phyloP scores from a whole-genome alignment of 495 filamentous ascomycete genomes.

The Podospora pseudocomata region DNA sequence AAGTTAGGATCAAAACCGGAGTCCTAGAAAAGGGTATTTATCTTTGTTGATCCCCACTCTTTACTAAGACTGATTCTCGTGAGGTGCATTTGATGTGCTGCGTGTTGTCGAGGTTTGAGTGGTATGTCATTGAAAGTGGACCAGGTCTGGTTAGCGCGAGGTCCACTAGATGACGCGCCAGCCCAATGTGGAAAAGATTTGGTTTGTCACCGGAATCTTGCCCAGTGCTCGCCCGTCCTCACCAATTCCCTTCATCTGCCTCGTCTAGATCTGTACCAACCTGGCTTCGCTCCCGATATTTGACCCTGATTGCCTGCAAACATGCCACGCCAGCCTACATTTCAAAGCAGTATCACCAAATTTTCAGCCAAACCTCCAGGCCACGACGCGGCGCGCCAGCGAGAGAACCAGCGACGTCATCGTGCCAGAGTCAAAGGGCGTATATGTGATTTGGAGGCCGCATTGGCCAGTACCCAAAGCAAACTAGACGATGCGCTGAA shows the following conservation, averaged over 20 bases:
- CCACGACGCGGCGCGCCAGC: slow-evolving; percentile 26
- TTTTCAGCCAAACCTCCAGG: slow-evolving; percentile 26
- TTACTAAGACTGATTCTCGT: no score
- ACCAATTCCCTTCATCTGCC: neutral
- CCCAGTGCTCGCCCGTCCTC: neutral
- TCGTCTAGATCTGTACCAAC: neutral
- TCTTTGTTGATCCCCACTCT: no score
- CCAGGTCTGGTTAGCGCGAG: slow-evolving; percentile 7
- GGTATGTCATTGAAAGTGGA: slow-evolving; percentile 14
- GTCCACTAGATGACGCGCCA: neutral
- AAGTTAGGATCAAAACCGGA: no score
- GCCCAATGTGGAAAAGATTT: slow-evolving; percentile 10
- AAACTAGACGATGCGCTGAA: slow-evolving; percentile 22
- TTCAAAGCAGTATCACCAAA: slow-evolving; percentile 15
- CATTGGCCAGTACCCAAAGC: slow-evolving; percentile 16
- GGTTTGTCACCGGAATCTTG: slow-evolving; percentile 19
- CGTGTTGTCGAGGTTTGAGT: slow-evolving; percentile 7
- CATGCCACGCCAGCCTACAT: slow-evolving; percentile 1
- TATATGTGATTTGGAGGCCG: slow-evolving; percentile 25
- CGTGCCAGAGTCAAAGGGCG: slow-evolving; percentile 30
- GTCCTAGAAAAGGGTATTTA: no score
- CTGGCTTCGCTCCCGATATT: no score
- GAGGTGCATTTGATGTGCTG: no score
- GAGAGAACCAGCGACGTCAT: slow-evolving; percentile 35
- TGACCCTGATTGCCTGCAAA: neutral